Evolutionary conservation across 305 asterid genomes (phyloP).

Genomic region (Fraxinus latifolia): DNA sequence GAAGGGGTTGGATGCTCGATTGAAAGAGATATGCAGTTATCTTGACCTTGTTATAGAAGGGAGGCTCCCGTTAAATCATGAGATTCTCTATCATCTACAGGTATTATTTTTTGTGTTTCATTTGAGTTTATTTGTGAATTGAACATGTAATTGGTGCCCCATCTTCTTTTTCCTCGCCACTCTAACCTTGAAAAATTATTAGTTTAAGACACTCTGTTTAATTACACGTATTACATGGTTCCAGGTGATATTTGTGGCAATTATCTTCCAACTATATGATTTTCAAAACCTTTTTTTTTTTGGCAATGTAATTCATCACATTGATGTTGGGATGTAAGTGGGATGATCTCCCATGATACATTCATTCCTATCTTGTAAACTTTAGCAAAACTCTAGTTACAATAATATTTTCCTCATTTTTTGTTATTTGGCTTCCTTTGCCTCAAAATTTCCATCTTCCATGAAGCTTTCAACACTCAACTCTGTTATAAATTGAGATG

Average conservation of each 20-base stretch:
- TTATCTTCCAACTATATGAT: not conserved
- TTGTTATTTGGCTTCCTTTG: not conserved
- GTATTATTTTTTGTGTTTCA: conserved; percentile 28
- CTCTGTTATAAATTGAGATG: not conserved
- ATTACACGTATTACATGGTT: not conserved
- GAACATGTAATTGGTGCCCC: not conserved
- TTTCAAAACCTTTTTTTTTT: not conserved
- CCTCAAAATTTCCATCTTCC: not conserved
- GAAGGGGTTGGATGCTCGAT: conserved; percentile 88
- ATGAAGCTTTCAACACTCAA: not conserved
- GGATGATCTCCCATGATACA: not conserved
- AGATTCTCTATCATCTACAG: conserved; percentile 92
- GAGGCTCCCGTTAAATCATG: conserved; percentile 88
- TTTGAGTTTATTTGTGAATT: not conserved
- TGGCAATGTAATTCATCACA: not conserved
- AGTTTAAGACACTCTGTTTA: not conserved
- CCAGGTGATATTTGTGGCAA: not conserved
- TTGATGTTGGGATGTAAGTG: not conserved
- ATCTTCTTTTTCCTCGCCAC: not conserved
- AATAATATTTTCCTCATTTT: not conserved
- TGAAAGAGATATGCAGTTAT: conserved; percentile 75
- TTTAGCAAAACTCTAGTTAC: not conserved
- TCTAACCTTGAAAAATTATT: not conserved
- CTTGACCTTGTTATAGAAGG: conserved; percentile 81
- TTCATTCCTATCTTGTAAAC: not conserved